Conservation (phyloP, 2,329 filamentous ascomycete genomes). For the Diaporthe citriasiana region DNA sequence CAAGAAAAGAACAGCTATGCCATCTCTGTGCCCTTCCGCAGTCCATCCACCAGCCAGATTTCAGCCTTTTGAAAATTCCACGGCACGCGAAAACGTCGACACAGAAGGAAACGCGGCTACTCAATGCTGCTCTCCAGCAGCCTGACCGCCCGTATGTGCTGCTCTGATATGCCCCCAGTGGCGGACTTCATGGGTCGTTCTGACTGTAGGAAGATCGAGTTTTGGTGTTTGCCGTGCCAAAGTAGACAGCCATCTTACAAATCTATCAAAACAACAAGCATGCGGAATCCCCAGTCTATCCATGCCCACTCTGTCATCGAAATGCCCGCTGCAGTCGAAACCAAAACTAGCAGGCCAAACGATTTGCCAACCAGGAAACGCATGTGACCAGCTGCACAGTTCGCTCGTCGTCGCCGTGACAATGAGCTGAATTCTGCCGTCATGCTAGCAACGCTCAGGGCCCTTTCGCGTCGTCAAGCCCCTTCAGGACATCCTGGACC, state of each 20-base stretch:
- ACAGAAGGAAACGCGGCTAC: background rate
- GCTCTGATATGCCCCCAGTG: too few species aligned
- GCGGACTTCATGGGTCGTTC: background rate
- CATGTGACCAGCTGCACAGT: background rate
- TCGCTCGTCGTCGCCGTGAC: background rate
- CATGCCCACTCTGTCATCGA: background rate
- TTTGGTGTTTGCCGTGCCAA: conserved; percentile 1
- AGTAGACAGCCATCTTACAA: conserved; percentile 4
- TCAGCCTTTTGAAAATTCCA: background rate
- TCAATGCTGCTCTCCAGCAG: background rate
- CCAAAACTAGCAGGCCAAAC: background rate
- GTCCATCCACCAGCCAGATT: background rate
- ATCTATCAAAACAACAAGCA: conserved; percentile 16
- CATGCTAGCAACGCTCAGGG: background rate
- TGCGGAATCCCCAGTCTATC: background rate
- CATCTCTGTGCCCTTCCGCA: background rate
- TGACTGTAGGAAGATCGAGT: background rate
- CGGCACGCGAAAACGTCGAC: background rate
- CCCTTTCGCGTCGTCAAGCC: conserved; percentile 66
- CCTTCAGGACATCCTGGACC: conserved; percentile 76
- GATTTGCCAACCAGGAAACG: background rate
- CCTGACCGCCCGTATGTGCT: background rate
- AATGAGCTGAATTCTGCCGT: background rate
- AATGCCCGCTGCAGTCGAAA: background rate
- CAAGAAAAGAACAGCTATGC: conserved; percentile 13